These are phyloP conservation scores for Quaeritorhiza haematococci DNA, from an alignment of 371 early-diverging fungal species.

Conservation along the genomic window DNA sequence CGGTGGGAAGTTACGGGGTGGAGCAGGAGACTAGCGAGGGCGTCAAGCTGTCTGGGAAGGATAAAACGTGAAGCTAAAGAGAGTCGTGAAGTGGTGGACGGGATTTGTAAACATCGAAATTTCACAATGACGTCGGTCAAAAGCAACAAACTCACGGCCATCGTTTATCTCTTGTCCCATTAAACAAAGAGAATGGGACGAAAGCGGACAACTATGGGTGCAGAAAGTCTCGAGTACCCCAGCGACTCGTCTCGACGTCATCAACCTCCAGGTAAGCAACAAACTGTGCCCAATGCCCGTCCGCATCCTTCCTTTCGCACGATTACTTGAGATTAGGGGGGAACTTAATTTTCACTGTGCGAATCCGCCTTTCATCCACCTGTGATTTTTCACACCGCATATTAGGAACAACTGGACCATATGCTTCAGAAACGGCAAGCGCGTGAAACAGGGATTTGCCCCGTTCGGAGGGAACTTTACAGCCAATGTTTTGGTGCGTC, in stretches of 20 bases:
- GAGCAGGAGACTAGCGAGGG: too few relatives aligned
- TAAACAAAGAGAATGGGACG: slow-evolving; percentile 62
- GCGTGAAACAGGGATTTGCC: slow-evolving; percentile 51
- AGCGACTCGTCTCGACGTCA: slow-evolving; percentile 50
- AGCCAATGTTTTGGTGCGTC: slow-evolving; percentile 49
- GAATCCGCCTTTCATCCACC: not conserved
- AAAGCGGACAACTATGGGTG: slow-evolving; percentile 49
- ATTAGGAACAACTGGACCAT: slow-evolving; percentile 52
- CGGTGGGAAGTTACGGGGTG: too few relatives aligned
- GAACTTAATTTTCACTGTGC: too few relatives aligned
- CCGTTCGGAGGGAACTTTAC: slow-evolving; percentile 51
- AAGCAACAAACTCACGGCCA: too few relatives aligned
- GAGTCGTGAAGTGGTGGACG: too few relatives aligned
- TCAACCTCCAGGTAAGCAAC: slow-evolving; percentile 43
- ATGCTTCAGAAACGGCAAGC: slow-evolving; percentile 55
- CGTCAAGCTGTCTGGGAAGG: not conserved
- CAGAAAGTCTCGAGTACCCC: slow-evolving; percentile 51
- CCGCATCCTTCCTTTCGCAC: not conserved
- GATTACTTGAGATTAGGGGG: too few relatives aligned
- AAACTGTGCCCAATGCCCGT: not conserved
- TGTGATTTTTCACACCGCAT: not conserved
- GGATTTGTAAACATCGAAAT: not conserved
- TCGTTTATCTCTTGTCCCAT: too few relatives aligned
- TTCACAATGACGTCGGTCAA: too few relatives aligned
- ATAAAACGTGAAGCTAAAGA: not conserved